phyloP scores from a whole-genome alignment of 306 rosid species.

The Hippophae tibetana region DNA sequence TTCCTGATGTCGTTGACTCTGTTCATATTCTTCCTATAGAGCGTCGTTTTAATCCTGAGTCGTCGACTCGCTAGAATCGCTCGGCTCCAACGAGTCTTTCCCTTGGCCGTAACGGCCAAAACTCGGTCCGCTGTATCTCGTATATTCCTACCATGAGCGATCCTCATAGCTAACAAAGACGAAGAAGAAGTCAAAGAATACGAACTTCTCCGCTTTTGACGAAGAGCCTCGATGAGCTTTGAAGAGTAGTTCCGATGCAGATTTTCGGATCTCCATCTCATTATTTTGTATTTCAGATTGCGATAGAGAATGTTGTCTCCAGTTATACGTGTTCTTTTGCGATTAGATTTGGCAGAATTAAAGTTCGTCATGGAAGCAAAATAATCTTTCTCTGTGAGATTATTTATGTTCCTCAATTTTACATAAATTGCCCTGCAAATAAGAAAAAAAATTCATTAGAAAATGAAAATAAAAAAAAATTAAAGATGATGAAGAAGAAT shows the following conservation, averaged over 20 bases:
- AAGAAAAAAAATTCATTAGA: too few relatives aligned
- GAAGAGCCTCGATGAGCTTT: conserved; percentile 54
- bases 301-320: conserved; percentile 9
- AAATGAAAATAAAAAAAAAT: too few relatives aligned
- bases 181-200: conserved; percentile 8
- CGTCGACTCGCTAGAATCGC: conserved; percentile 63
- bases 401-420: too few relatives aligned
- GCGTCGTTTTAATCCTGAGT: conserved; percentile 24
- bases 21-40: conserved; percentile 21
- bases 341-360: conserved; percentile 22
- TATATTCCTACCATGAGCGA: conserved; percentile 18
- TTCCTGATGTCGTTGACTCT: conserved; percentile 31
- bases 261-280: conserved; percentile 56
- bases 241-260: conserved; percentile 69
- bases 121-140: conserved; percentile 63
- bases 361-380: too few relatives aligned
- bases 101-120: conserved; percentile 60
- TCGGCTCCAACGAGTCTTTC: conserved; percentile 85
- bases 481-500: too few relatives aligned
- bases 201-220: conserved; percentile 23
- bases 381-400: too few relatives aligned
- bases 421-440: too few relatives aligned
- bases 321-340: conserved; percentile 42
- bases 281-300: background rate
- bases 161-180: conserved; percentile 3